phyloP scores from a whole-genome alignment of 169 alveolate species.

The Plasmodium billcollinsi region DNA sequence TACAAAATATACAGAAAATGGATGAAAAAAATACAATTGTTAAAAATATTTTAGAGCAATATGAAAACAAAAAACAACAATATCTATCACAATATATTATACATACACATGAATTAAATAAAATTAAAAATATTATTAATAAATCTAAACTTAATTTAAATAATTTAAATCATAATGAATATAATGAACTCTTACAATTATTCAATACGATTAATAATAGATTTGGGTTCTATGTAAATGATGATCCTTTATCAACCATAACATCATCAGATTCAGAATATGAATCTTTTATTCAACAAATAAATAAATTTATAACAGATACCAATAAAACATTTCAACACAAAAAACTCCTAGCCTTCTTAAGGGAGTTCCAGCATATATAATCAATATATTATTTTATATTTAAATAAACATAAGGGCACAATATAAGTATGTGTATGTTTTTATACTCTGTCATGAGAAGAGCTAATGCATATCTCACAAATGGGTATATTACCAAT shows the following conservation, averaged over 20 bases:
- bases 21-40: conserved; percentile 26
- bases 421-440: no score
- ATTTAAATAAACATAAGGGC: not conserved
- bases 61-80: conserved; percentile 34
- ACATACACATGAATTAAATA: conserved; percentile 29
- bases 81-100: conserved; percentile 29
- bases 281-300: not conserved
- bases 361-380: conserved; percentile 17
- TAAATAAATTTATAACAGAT: conserved; percentile 2
- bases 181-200: conserved; percentile 13
- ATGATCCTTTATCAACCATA: not conserved
- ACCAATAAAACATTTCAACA: conserved; percentile 21
- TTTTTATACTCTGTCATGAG: no score
- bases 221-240: conserved; percentile 62
- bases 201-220: conserved; percentile 27
- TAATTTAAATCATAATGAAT: conserved; percentile 33
- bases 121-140: conserved; percentile 6
- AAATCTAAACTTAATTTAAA: conserved; percentile 16
- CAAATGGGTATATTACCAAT: no score
- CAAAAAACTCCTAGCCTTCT: conserved; percentile 21
- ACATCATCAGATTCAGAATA: conserved; percentile 9
- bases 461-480: no score
- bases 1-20: conserved; percentile 4
- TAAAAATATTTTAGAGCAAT: conserved; percentile 37
- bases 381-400: not conserved